Evolutionary conservation across 1,139 yeast species (phyloP).

Genomic region (Ogataea hybrid): DNA sequence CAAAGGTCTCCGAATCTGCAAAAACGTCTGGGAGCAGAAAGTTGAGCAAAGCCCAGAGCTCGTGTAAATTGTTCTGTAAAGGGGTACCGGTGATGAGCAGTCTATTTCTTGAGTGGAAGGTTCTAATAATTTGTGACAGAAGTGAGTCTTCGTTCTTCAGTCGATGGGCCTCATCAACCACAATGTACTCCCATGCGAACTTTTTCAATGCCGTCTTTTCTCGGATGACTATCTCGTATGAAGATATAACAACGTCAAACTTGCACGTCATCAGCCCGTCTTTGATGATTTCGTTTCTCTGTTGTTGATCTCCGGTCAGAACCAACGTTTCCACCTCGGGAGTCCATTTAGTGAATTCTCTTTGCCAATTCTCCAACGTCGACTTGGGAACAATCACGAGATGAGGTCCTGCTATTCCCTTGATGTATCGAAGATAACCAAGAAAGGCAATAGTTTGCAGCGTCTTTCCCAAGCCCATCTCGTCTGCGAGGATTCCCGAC

Average conservation of each 20-base stretch:
- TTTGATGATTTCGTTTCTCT: constrained; percentile 52
- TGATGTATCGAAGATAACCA: constrained; percentile 65
- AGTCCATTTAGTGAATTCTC: constrained; percentile 77
- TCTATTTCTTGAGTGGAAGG: constrained; percentile 69
- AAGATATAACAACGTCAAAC: constrained; percentile 70
- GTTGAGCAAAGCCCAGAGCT: constrained; percentile 76
- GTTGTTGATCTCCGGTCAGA: constrained; percentile 71
- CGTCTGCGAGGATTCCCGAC: constrained; percentile 94
- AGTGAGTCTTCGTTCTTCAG: constrained; percentile 76
- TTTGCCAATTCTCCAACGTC: constrained; percentile 75
- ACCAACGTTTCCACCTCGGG: constrained; percentile 71
- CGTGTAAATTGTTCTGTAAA: constrained; percentile 73
- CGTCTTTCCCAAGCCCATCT: constrained; percentile 97
- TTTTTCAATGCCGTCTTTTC: constrained; percentile 65
- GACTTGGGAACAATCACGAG: constrained; percentile 76
- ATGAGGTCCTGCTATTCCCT: constrained; percentile 66
- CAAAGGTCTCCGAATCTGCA: constrained; percentile 71
- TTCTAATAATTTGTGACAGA: constrained; percentile 69
- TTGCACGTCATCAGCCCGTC: constrained; percentile 54
- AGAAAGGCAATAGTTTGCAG: constrained; percentile 86
- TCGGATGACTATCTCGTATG: constrained; percentile 74
- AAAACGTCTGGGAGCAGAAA: constrained; percentile 76
- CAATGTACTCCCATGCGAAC: constrained; percentile 70
- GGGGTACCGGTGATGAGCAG: constrained; percentile 81
- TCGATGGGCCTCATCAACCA: constrained; percentile 82